Conservation (phyloP, 768 basidiomycete species). For the Trametes punicea region DNA sequence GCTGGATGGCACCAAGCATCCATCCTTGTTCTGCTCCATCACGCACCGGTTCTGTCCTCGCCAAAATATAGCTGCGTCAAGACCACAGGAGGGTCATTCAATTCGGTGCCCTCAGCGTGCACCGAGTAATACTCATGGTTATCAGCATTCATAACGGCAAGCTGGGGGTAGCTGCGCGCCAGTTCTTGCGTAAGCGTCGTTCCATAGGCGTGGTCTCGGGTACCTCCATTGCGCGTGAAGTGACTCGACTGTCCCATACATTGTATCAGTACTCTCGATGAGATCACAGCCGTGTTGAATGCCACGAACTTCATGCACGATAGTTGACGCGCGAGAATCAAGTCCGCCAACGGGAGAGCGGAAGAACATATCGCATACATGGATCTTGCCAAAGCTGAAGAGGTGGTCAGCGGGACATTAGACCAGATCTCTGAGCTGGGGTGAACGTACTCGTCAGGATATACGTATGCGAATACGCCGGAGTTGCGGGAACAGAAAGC, state of each 20-base stretch:
- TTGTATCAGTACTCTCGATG: not conserved
- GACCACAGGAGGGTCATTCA: not conserved
- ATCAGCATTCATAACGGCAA: conserved; percentile 40
- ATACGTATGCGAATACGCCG: conserved; percentile 3
- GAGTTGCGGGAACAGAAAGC: conserved; percentile 27
- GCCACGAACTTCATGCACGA: conserved; percentile 12
- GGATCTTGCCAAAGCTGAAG: conserved; percentile 1
- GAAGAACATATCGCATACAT: conserved; percentile 9
- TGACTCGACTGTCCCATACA: conserved; percentile 32
- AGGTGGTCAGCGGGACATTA: fast-evolving
- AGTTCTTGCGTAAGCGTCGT: conserved; percentile 37
- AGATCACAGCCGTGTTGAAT: not conserved
- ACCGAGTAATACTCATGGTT: conserved; percentile 31
- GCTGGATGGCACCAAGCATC: too few relatives aligned
- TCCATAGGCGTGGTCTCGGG: conserved; percentile 41
- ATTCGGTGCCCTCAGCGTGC: not conserved
- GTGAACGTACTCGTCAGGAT: conserved; percentile 2
- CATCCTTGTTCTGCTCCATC: not conserved
- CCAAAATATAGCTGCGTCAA: not conserved
- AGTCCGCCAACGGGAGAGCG: conserved; percentile 34
- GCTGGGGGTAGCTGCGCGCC: conserved; percentile 34
- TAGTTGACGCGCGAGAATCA: conserved; percentile 34
- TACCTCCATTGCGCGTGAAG: conserved; percentile 39
- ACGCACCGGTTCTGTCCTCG: not conserved
- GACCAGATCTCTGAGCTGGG: not conserved